These are phyloP conservation scores for Neopestalotiopsis rosae DNA, from an alignment of 2,329 filamentous ascomycete genomes.

Conservation along the genomic window DNA sequence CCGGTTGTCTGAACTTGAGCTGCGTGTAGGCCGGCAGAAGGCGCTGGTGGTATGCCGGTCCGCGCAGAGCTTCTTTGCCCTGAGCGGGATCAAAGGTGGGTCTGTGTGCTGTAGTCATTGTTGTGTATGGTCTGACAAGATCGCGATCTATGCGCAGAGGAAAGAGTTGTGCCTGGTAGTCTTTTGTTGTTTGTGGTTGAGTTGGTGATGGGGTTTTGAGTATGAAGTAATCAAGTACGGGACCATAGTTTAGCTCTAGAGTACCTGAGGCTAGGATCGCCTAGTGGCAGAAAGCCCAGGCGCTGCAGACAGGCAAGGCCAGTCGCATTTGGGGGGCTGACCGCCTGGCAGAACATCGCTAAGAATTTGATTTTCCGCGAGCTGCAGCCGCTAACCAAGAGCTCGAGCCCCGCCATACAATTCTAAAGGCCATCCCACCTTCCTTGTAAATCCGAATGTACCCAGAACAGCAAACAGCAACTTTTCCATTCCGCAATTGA, in stretches of 20 bases:
- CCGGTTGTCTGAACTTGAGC: constrained; percentile 81
- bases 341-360: constrained; percentile 55
- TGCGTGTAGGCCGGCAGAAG: constrained; percentile 92
- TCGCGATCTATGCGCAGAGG: not conserved
- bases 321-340: constrained; percentile 35
- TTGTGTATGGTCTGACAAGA: not conserved
- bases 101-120: constrained; percentile 74
- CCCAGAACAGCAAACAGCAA: constrained; percentile 21
- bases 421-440: constrained; percentile 22
- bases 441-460: constrained; percentile 24
- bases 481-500: constrained; percentile 31
- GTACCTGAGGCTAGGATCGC: not conserved
- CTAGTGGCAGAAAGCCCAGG: not conserved
- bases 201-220: not conserved
- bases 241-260: not conserved
- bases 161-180: not conserved
- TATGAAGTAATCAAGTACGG: not conserved
- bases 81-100: constrained; percentile 96
- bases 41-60: constrained; percentile 94
- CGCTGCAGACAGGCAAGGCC: constrained; percentile 22
- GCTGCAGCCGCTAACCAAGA: constrained; percentile 19
- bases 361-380: constrained; percentile 25
- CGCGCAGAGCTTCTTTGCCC: constrained; percentile 93
- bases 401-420: constrained; percentile 26
- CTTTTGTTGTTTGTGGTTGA: constrained; percentile 17